A percentile compares a stretch with the other conserved stretches of the same genome.
phyloP scores from a whole-genome alignment of 257 asterid genomes.

The Nicotiana paniculata region DNA sequence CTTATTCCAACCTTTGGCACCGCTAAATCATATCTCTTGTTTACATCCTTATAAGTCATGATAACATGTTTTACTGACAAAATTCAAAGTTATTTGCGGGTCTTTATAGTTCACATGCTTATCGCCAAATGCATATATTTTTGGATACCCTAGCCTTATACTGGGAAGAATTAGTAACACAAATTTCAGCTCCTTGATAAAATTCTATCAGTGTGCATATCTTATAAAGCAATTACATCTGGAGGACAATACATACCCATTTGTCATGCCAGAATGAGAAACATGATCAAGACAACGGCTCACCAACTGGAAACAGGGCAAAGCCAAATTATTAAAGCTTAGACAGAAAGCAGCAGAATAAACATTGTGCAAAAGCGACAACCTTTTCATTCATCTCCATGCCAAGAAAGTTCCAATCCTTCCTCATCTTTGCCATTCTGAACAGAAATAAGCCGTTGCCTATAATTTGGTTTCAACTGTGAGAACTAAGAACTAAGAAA shows the following conservation, averaged over 20 bases:
- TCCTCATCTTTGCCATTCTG: conserved; percentile 63
- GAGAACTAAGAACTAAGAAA: background rate
- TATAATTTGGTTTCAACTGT: conserved; percentile 27
- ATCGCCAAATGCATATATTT: background rate
- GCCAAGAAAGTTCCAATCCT: conserved; percentile 83
- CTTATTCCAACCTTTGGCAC: background rate
- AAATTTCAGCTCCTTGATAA: background rate
- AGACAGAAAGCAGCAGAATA: conserved; percentile 16
- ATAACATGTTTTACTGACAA: background rate
- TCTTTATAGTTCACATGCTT: background rate
- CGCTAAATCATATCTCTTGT: background rate
- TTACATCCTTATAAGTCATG: background rate
- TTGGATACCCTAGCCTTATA: background rate
- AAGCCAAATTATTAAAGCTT: conserved; percentile 17
- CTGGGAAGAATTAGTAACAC: background rate
- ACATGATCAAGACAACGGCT: conserved; percentile 48
- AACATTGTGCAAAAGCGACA: conserved; percentile 10
- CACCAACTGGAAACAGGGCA: conserved; percentile 56
- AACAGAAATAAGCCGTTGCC: conserved; percentile 86
- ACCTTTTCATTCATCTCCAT: conserved; percentile 84
- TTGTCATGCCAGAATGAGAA: conserved; percentile 38
- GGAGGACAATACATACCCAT: conserved; percentile 44
- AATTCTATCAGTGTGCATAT: background rate
- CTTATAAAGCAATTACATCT: background rate
- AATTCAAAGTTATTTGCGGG: background rate